Percentiles rank a stretch among this genome's conserved stretches.
Evolutionary conservation across 2,329 filamentous ascomycete species (phyloP).

Genomic region (Xenoacremonium recifei): DNA sequence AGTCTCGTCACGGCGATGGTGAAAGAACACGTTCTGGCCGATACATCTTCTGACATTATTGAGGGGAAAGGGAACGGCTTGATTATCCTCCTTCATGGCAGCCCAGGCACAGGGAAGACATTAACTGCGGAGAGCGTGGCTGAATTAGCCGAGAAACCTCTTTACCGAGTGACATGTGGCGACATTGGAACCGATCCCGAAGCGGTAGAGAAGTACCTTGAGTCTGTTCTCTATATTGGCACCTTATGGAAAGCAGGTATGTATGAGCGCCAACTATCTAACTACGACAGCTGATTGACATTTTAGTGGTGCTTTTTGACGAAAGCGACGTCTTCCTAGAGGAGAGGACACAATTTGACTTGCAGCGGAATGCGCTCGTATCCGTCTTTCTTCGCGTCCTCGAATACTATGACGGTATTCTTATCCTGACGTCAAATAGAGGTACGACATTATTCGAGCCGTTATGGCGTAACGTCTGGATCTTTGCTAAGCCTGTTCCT

Average conservation of each 20-base stretch:
- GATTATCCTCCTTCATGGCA: conserved; percentile 44
- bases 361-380: conserved; percentile 36
- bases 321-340: conserved; percentile 36
- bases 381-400: conserved; percentile 45
- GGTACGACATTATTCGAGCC: conserved; percentile 7
- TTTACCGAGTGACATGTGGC: conserved; percentile 50
- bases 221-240: conserved; percentile 41
- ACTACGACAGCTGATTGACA: neutral
- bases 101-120: conserved; percentile 49
- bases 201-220: conserved; percentile 40
- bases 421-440: conserved; percentile 52
- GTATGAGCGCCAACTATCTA: neutral
- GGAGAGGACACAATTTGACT: conserved; percentile 27
- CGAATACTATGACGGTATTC: conserved; percentile 46
- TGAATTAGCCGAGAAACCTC: conserved; percentile 39
- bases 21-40: neutral
- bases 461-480: neutral
- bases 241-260: conserved; percentile 33
- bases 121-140: conserved; percentile 44
- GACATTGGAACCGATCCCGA: conserved; percentile 42
- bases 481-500: neutral
- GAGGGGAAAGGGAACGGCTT: conserved; percentile 45
- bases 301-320: conserved; percentile 34
- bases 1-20: neutral
- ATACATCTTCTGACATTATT: conserved; percentile 34